Percentiles rank a stretch among this genome's conserved stretches.
These are phyloP conservation scores for Sanghuangporus baumii DNA, from an alignment of 1,284 basidiomycete genomes.

Conservation along the genomic window DNA sequence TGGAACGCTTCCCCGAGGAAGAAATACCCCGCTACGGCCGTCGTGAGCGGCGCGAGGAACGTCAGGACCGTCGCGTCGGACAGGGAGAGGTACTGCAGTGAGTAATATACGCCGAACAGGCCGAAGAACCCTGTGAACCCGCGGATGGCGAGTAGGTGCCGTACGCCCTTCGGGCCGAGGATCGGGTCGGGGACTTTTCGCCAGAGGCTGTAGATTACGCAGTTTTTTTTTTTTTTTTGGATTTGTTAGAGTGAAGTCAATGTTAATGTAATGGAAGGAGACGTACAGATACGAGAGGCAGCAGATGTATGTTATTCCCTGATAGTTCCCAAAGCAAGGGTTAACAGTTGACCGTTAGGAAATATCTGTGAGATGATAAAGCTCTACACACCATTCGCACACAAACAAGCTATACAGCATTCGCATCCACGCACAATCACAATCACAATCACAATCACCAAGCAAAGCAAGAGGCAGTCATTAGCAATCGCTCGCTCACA, in stretches of 20 bases:
- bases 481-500: not conserved
- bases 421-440: no score
- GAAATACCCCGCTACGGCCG: conserved; percentile 62
- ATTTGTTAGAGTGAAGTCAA: not conserved
- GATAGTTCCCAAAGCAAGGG: no score
- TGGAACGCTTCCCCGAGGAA: conserved; percentile 64
- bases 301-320: conserved; percentile 35
- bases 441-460: no score
- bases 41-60: conserved; percentile 68
- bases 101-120: conserved; percentile 65
- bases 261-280: no score
- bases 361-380: not conserved
- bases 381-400: conserved; percentile 40
- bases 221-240: not conserved
- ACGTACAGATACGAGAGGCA: conserved; percentile 36
- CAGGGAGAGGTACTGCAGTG: conserved; percentile 61
- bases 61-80: conserved; percentile 75
- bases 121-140: conserved; percentile 36
- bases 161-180: conserved; percentile 15
- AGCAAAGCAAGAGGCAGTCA: not conserved
- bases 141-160: conserved; percentile 11
- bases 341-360: no score
- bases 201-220: conserved; percentile 4
- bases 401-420: conserved; percentile 33
- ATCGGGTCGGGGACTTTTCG: conserved; percentile 13